Evolutionary conservation across 371 early-diverging fungal genomes (phyloP).

Genomic region (Mortierella sp.): DNA sequence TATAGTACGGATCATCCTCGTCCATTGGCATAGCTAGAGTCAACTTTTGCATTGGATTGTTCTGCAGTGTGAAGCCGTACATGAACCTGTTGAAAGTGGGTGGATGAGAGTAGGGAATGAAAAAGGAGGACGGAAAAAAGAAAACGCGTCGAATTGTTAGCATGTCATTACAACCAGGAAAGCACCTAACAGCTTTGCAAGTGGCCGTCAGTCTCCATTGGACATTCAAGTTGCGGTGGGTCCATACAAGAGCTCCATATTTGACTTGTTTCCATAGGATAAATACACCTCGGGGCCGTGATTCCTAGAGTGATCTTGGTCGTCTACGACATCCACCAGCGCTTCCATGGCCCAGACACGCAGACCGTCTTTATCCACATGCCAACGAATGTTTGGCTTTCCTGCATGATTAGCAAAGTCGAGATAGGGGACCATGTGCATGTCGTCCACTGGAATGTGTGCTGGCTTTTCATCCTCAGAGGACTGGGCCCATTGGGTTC

Average conservation of each 20-base stretch:
- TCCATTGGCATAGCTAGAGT: slow-evolving; percentile 44
- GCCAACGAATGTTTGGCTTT: slow-evolving; percentile 62
- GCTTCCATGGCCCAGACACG: slow-evolving; percentile 27
- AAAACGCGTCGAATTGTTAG: not conserved
- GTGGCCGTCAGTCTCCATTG: not conserved
- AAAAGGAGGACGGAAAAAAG: not conserved
- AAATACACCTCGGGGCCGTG: slow-evolving; percentile 53
- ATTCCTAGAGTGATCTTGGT: not conserved
- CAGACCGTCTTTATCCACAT: slow-evolving; percentile 41
- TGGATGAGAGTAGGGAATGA: not conserved
- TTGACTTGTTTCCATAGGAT: slow-evolving; percentile 72
- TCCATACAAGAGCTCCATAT: slow-evolving; percentile 67
- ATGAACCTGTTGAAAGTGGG: slow-evolving; percentile 23
- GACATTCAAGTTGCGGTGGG: not conserved
- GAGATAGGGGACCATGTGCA: slow-evolving; percentile 62
- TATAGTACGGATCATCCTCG: slow-evolving; percentile 41
- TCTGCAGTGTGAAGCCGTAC: slow-evolving; percentile 34
- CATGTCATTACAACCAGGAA: not conserved
- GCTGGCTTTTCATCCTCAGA: slow-evolving; percentile 4
- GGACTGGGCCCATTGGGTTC: slow-evolving; percentile 16
- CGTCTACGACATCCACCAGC: not conserved
- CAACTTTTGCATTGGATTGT: slow-evolving; percentile 32
- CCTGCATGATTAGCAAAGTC: slow-evolving; percentile 70
- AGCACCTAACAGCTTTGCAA: no score
- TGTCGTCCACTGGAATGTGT: slow-evolving; percentile 11